phyloP scores from a whole-genome alignment of 2,329 filamentous ascomycete species.

The Acrodontium crateriforme region DNA sequence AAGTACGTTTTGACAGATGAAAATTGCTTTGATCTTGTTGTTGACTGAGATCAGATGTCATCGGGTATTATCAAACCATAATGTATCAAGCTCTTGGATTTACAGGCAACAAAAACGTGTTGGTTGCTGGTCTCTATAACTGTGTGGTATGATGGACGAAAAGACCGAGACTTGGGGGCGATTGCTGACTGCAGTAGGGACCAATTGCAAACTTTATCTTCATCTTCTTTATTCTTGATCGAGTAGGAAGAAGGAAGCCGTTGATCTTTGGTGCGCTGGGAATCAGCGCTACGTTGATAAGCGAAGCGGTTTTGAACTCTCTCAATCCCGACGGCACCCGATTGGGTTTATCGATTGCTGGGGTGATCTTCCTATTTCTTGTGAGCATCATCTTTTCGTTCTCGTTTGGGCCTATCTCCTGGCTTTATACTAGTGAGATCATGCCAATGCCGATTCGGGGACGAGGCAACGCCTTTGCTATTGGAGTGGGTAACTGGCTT shows the following conservation, averaged over 20 bases:
- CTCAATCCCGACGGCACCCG: constrained; percentile 30
- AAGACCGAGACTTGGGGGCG: too few species aligned
- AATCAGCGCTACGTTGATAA: constrained; percentile 44
- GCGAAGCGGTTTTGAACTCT: constrained; percentile 46
- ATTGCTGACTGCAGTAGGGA: too few species aligned
- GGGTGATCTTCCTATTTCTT: constrained; percentile 52
- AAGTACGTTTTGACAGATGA: constrained; percentile 24
- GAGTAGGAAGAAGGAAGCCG: constrained; percentile 38
- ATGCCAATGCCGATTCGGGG: constrained; percentile 53
- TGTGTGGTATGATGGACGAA: too few species aligned
- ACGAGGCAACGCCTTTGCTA: constrained; percentile 43
- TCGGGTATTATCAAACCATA: constrained; percentile 48
- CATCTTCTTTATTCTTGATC: constrained; percentile 43
- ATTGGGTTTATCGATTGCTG: constrained; percentile 41
- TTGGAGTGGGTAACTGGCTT: constrained; percentile 45
- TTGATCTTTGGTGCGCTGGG: constrained; percentile 40
- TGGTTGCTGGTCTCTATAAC: constrained; percentile 49
- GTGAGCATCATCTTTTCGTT: constrained; percentile 46
- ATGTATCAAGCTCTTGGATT: constrained; percentile 47
- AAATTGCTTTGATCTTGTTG: too few species aligned
- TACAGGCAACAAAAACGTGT: constrained; percentile 35
- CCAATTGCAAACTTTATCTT: constrained; percentile 46
- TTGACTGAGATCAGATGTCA: constrained; percentile 43
- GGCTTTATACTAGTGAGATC: constrained; percentile 54
- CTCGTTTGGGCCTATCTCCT: constrained; percentile 46